A percentile compares a stretch with the other conserved stretches of the same genome.
phyloP scores from a whole-genome alignment of 805 yeast species.

The Kazachstania martiniae region DNA sequence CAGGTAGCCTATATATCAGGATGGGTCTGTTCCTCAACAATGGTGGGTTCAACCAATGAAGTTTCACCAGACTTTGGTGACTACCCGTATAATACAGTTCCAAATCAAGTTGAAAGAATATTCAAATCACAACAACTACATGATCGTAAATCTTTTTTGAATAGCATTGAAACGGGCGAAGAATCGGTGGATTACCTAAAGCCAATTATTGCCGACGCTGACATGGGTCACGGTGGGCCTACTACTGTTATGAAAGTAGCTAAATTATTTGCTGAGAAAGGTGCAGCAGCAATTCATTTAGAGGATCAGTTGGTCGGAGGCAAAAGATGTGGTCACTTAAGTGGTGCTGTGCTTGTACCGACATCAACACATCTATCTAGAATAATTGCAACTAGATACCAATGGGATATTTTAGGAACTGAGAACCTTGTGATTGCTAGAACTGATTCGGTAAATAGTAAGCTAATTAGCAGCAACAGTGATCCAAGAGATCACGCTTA shows the following conservation, averaged over 20 bases:
- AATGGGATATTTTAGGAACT: constrained; percentile 55
- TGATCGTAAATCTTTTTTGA: constrained; percentile 39
- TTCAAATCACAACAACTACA: constrained; percentile 50
- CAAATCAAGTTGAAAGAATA: constrained; percentile 51
- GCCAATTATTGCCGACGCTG: constrained; percentile 59
- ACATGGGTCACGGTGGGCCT: constrained; percentile 56
- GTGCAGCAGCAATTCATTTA: constrained; percentile 56
- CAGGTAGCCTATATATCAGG: constrained; percentile 48
- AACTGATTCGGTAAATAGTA: constrained; percentile 48
- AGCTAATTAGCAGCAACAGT: constrained; percentile 38
- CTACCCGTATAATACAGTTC: constrained; percentile 59
- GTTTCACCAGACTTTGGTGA: constrained; percentile 60
- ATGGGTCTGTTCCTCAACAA: constrained; percentile 48
- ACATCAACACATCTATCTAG: constrained; percentile 45
- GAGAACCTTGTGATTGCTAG: constrained; percentile 50
- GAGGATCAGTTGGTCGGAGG: constrained; percentile 60
- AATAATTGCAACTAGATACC: constrained; percentile 46
- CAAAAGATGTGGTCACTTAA: constrained; percentile 53
- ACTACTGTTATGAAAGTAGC: constrained; percentile 56
- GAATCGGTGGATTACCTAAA: constrained; percentile 38
- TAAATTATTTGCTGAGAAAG: constrained; percentile 53
- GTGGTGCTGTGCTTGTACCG: constrained; percentile 54
- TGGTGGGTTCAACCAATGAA: constrained; percentile 48
- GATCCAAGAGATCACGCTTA: constrained; percentile 50
- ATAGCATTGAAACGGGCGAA: constrained; percentile 18